phyloP scores from a whole-genome alignment of 345 rosid species.

The Lenwebbia sp. region DNA sequence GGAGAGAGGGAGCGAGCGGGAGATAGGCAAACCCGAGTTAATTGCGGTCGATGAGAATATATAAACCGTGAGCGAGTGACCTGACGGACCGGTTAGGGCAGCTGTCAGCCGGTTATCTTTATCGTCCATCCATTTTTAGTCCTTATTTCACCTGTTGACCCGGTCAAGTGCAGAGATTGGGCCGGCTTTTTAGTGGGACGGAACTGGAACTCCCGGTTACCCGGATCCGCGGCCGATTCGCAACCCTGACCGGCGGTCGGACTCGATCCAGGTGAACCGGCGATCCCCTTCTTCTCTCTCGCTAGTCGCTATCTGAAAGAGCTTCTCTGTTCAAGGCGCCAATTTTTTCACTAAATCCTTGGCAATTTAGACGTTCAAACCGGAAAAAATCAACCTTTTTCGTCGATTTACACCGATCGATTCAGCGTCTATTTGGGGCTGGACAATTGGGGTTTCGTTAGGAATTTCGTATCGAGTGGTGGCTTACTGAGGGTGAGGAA shows the following conservation, averaged over 20 bases:
- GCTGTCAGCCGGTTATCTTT: neutral
- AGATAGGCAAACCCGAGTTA: constrained; percentile 14
- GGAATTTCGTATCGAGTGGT: neutral
- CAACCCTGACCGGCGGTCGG: neutral
- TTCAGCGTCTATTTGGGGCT: neutral
- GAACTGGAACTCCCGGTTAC: constrained; percentile 22
- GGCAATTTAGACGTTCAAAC: neutral
- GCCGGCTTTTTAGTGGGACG: constrained; percentile 10
- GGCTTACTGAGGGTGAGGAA: neutral
- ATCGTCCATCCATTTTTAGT: neutral
- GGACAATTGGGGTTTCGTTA: neutral
- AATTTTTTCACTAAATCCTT: neutral
- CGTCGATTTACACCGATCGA: neutral
- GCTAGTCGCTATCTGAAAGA: neutral
- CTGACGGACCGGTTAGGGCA: constrained; percentile 35
- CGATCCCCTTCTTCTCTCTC: neutral
- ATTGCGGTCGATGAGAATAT: neutral
- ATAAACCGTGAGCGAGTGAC: constrained; percentile 14
- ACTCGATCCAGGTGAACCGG: neutral
- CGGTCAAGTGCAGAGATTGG: constrained; percentile 2
- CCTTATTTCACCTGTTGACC: constrained; percentile 14
- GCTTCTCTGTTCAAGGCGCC: neutral
- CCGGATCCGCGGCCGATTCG: neutral
- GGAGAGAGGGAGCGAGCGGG: neutral
- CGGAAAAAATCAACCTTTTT: neutral